Evolutionary conservation across 2,329 filamentous ascomycete species (phyloP), one percentile per base, ranked within the genome.

Genomic region (Stagonosporopsis rhizophila): DNA sequence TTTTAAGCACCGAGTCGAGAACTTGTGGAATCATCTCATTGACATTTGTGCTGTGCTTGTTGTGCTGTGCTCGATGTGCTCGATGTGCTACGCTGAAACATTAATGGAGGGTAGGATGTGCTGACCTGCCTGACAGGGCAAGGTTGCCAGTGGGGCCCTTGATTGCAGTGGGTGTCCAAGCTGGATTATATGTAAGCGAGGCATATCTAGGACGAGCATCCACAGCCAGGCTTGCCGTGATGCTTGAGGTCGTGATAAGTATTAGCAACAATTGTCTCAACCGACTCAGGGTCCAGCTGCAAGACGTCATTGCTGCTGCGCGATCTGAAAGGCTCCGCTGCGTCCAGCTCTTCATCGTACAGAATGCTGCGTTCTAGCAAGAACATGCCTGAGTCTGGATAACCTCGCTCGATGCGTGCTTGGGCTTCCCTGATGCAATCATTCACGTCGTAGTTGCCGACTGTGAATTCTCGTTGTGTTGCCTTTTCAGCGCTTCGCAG

Each of bases 291-390:
- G 2, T 41, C 19, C 28, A 70, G 60, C 17, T 57, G 37, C n/a
- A 73, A 49, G 5, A 56, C 3, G 6, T 39, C 20, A 37, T 70
- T 70, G 15, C 55, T 63, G 32, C 63, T 72, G 41, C 59, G 56
- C 35, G 65, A 47, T 46, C 66, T 44, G 49, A 78, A 78, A 1
- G 68, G 54, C 19, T 56, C 55, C 2, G 55, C 60, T 2, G 66
- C 59, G 45, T 59, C 56, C 38, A 75, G 59, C 23, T 58, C 32
- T 46, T 69, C 61, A 49, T 78, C 75, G 52, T 73, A 77, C 25
- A 78, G 50, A 2, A 78, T 61, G 48, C 71, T 75, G 46, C 75
- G 63, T 52, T 78, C 73, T 50, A 78, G 65, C 39, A 79, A 54
- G 38, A 75, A 72, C 69, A 77, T 75, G 3, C 71, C 74, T 12